A percentile compares a stretch with the other conserved stretches of the same genome.
Evolutionary conservation across 169 alveolate genomes (phyloP).

Genomic region (Eimeria zaria): DNA sequence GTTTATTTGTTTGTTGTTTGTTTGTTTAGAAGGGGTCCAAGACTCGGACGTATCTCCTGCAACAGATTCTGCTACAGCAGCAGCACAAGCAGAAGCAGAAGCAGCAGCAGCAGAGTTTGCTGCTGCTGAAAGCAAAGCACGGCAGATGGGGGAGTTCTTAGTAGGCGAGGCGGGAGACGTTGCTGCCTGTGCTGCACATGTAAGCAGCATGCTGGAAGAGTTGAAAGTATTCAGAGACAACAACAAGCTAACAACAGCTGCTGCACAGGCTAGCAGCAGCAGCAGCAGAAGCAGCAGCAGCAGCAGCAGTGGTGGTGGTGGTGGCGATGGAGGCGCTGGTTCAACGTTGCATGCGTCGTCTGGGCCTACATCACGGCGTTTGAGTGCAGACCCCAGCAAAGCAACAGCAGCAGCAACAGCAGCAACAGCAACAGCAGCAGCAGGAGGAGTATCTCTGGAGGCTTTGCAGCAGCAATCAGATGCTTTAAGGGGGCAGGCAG

Average conservation of each 20-base stretch:
- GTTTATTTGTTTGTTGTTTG: not conserved
- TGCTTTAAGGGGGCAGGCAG: not conserved
- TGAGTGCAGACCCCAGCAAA: not conserved
- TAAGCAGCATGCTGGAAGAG: not conserved
- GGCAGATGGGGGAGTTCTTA: constrained; percentile 16
- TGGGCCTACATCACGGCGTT: not conserved
- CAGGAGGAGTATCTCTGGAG: not conserved
- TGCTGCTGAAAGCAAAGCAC: not conserved
- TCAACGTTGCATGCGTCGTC: not conserved
- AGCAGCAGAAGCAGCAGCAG: not conserved
- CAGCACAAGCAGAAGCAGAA: too few relatives aligned
- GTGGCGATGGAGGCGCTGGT: too few relatives aligned
- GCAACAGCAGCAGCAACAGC: not conserved
- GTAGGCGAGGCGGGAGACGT: not conserved
- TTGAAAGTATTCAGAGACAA: not conserved
- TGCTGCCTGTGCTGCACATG: not conserved
- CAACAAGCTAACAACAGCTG: not conserved
- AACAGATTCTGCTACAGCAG: not conserved
- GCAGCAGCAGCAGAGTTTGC: not conserved
- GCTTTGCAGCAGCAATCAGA: not conserved
- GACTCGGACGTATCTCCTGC: too few relatives aligned
- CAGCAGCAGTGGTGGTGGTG: too few relatives aligned
- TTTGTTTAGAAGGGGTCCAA: not conserved
- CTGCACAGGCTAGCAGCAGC: not conserved
- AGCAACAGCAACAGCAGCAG: not conserved